Evolutionary conservation across 768 basidiomycete genomes (phyloP), one percentile per base, ranked within the genome.

Genomic region (Suillus paluster): DNA sequence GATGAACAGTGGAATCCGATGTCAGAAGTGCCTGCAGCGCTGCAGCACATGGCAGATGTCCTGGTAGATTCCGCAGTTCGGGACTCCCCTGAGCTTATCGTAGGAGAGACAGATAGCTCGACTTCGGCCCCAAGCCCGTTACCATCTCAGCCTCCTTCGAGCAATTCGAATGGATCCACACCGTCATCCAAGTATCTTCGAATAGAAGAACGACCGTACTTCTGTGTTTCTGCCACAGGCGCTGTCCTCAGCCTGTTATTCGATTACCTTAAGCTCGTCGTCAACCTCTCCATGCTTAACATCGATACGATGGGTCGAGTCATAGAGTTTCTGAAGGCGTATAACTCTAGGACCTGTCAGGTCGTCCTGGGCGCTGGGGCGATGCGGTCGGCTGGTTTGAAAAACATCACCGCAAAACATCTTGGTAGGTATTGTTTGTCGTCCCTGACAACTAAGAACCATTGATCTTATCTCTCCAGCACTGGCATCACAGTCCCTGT

Each of bases 391-490:
- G 97, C 97, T 21, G 97, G 97, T 7, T 77, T 99, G 69, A 98
- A 94, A 77, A 97, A 99, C 72, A 99, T 99, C 72, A 98, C 97
- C 0, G 97, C 97, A 44, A 97, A 95, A 75, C 97, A 99, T 80
- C 83, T 99, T 25, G 95, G 95, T 93, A 65, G 63, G 85, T 66
- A 63, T 62, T 42, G 58, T 59, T 41, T 50, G 25, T 50, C 57
- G 19, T 6, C 50, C 63, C 60, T 57, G 59, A 65, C 62, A 57
- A 60, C 61, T 41, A 48, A 30, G 38, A 41, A 46, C 46, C 52
- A 65, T 66, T 41, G 56, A 73, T 62, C 50, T 54, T 67, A 48
- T 61, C 59, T 33, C 30, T 48, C 68, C 66, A 95, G 95, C 96
- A 33, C 84, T 99, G 49, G 97, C 97, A 4, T 98, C 96, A 33